Conservation (phyloP, 345 rosid genomes). For the Linum tenue region DNA sequence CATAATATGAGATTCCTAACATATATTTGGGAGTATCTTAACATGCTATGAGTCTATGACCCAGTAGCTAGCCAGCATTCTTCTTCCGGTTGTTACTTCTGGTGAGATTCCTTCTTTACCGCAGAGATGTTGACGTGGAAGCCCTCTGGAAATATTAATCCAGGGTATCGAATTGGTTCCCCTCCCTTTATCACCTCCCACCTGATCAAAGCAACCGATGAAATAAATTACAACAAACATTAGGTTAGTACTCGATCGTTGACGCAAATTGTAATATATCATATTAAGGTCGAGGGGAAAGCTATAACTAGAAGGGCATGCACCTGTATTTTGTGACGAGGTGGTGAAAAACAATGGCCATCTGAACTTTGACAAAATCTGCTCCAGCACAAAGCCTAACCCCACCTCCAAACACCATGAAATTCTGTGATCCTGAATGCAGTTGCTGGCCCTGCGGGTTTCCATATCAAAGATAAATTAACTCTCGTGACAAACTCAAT, state of each 20-base stretch:
- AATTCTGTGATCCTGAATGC: constrained; percentile 16
- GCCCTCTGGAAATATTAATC: constrained; percentile 9
- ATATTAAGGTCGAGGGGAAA: too few species aligned
- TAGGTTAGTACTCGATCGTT: too few species aligned
- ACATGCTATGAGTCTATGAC: too few species aligned
- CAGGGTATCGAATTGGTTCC: constrained; percentile 7
- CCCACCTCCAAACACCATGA: constrained; percentile 20
- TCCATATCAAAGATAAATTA: too few species aligned
- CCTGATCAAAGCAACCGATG: constrained; percentile 1
- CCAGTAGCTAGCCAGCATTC: too few species aligned
- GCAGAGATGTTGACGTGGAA: constrained; percentile 6
- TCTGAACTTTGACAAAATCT: neutral
- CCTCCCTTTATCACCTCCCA: constrained; percentile 12
- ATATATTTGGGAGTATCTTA: too few species aligned
- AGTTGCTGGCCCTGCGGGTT: neutral
- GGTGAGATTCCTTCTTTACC: neutral
- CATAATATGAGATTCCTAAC: too few species aligned
- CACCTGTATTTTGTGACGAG: neutral
- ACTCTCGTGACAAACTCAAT: too few species aligned
- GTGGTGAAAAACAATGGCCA: neutral
- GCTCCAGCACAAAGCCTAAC: constrained; percentile 12
- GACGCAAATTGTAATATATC: too few species aligned
- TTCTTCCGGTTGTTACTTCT: too few species aligned
- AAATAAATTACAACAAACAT: too few species aligned
- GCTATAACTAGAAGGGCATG: too few species aligned